Conservation (phyloP, 805 yeast genomes). For the Candida suzukii region DNA sequence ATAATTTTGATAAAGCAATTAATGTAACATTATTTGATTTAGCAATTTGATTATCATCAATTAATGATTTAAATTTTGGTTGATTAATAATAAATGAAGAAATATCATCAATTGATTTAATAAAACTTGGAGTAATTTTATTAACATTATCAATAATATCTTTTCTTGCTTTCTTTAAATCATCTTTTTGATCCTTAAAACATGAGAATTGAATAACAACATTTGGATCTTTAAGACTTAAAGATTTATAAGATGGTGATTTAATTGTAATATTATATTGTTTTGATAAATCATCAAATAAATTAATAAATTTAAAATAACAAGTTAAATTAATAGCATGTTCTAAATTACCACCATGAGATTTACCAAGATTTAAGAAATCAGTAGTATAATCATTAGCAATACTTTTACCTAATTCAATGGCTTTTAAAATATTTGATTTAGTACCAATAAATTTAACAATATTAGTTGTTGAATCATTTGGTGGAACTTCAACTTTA, state of each 20-base stretch:
- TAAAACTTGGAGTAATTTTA: slow-evolving; percentile 58
- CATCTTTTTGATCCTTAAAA: slow-evolving; percentile 33
- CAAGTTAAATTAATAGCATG: slow-evolving; percentile 77
- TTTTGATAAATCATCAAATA: slow-evolving; percentile 37
- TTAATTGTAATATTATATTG: slow-evolving; percentile 35
- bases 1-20: slow-evolving; percentile 49
- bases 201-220: slow-evolving; percentile 63
- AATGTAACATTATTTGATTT: slow-evolving; percentile 43
- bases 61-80: slow-evolving; percentile 6
- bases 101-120: slow-evolving; percentile 54
- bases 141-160: slow-evolving; percentile 70
- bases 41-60: slow-evolving; percentile 38
- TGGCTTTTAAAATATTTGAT: slow-evolving; percentile 51
- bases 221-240: slow-evolving; percentile 28
- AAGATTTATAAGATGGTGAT: slow-evolving; percentile 37
- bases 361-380: slow-evolving; percentile 74
- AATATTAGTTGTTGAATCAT: slow-evolving; percentile 31
- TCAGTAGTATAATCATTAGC: slow-evolving; percentile 57
- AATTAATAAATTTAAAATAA: slow-evolving; percentile 48
- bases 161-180: slow-evolving; percentile 57
- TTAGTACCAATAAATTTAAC: slow-evolving; percentile 61
- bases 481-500: slow-evolving; percentile 45
- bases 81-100: slow-evolving; percentile 47
- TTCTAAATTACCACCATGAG: slow-evolving; percentile 71
- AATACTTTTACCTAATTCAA: slow-evolving; percentile 49